phyloP scores from a whole-genome alignment of 2,329 filamentous ascomycete species.

The Grosmannia clavigera region DNA sequence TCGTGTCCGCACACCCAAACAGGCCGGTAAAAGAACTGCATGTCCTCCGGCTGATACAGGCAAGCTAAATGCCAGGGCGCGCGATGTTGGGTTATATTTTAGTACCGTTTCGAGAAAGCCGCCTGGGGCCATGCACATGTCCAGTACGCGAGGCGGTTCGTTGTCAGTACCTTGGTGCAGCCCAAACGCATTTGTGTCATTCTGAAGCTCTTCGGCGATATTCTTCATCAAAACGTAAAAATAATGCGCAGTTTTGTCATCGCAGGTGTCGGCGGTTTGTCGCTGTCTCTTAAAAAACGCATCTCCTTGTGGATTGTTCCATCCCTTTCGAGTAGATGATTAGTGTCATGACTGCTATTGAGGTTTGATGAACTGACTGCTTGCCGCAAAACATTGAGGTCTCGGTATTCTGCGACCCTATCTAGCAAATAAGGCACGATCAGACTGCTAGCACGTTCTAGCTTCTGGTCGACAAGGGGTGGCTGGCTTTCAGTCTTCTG shows the following conservation, averaged over 20 bases:
- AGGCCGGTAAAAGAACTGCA: slow-evolving; percentile 17
- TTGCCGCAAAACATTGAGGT: neutral
- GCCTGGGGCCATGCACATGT: slow-evolving; percentile 44
- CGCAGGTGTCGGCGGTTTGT: slow-evolving; percentile 6
- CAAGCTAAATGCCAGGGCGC: slow-evolving; percentile 27
- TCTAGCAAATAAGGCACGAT: neutral
- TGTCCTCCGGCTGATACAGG: slow-evolving; percentile 28
- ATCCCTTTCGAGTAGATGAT: slow-evolving; percentile 22
- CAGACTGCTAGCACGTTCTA: neutral
- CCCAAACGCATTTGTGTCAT: slow-evolving; percentile 19
- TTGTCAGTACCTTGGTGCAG: slow-evolving; percentile 4
- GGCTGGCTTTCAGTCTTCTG: neutral
- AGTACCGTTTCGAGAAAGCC: slow-evolving; percentile 32
- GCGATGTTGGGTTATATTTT: slow-evolving; percentile 20
- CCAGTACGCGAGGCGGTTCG: slow-evolving; percentile 26
- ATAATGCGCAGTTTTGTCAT: slow-evolving; percentile 16
- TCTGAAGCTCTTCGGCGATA: slow-evolving; percentile 30
- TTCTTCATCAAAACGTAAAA: slow-evolving; percentile 31
- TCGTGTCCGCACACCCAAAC: slow-evolving; percentile 10
- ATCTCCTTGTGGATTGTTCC: slow-evolving; percentile 30
- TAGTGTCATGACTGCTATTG: neutral
- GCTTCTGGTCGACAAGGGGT: neutral
- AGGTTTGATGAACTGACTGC: neutral
- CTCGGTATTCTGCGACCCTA: neutral
- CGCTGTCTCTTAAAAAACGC: slow-evolving; percentile 28